phyloP scores from a whole-genome alignment of 192 early-diverging fungal genomes.

The Spizellomyces sp. region DNA sequence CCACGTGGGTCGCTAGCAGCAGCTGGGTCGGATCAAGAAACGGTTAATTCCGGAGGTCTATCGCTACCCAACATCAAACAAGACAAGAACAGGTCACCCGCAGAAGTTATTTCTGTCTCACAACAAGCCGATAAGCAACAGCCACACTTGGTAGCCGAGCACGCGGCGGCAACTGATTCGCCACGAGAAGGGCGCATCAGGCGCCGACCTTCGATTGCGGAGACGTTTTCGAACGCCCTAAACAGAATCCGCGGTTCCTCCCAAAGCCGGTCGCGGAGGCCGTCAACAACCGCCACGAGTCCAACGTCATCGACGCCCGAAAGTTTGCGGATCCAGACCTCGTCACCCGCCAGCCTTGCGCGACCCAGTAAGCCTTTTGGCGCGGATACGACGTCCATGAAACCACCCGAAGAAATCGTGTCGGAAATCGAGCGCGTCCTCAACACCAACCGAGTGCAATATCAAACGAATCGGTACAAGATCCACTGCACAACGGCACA shows the following conservation, averaged over 20 bases:
- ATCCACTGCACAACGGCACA: constrained; percentile 25
- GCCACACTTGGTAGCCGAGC: no score
- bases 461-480: constrained; percentile 30
- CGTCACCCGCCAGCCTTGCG: not conserved
- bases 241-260: not conserved
- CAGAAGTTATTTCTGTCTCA: no score
- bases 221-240: not conserved
- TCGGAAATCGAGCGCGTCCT: constrained; percentile 44
- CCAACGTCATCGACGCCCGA: not conserved
- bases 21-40: no score
- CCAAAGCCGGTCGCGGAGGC: not conserved
- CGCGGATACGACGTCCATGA: constrained; percentile 50
- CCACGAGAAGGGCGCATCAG: no score
- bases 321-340: not conserved
- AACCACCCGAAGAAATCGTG: constrained; percentile 38
- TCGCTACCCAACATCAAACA: no score
- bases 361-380: constrained; percentile 4
- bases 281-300: not conserved
- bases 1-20: no score
- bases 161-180: no score
- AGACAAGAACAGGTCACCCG: no score
- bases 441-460: constrained; percentile 21
- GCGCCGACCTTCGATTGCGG: constrained; percentile 3
- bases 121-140: no score
- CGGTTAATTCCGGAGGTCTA: no score